phyloP scores from a whole-genome alignment of 345 rosid genomes.

The Heritiera fomes region DNA sequence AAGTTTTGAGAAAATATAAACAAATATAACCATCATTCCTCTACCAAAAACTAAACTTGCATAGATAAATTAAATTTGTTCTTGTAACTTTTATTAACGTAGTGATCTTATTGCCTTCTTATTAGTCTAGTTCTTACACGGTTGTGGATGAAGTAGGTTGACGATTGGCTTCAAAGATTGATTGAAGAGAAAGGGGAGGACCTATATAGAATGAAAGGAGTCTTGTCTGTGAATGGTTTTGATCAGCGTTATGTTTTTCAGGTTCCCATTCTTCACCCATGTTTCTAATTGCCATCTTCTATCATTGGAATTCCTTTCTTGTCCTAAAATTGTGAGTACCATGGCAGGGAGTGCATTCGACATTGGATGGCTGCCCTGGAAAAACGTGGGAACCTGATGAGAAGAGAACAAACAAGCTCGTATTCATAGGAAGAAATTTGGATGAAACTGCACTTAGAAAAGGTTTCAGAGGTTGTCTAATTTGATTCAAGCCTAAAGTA shows the following conservation, averaged over 20 bases:
- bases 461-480: conserved; percentile 66
- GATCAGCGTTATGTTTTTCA: conserved; percentile 65
- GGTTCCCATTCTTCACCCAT: conserved; percentile 34
- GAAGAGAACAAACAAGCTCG: conserved; percentile 66
- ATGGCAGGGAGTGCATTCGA: conserved; percentile 65
- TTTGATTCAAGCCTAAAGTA: conserved; percentile 24
- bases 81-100: not conserved
- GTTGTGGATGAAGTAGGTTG: conserved; percentile 44
- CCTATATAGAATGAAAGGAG: conserved; percentile 75
- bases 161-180: conserved; percentile 76
- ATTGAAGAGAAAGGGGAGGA: conserved; percentile 72
- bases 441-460: conserved; percentile 57
- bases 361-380: conserved; percentile 57
- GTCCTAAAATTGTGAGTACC: not conserved
- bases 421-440: conserved; percentile 66
- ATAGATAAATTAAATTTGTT: not conserved
- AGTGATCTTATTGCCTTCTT: not conserved
- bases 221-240: conserved; percentile 44
- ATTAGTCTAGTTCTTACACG: not conserved
- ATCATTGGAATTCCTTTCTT: not conserved
- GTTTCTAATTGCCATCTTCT: not conserved
- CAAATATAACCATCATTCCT: not conserved
- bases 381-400: conserved; percentile 62
- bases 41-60: not conserved
- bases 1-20: conserved; percentile 2